Evolutionary conservation across 495 filamentous ascomycete species (phyloP), one percentile per base, ranked within the genome.

Genomic region (Tuber borchii): DNA sequence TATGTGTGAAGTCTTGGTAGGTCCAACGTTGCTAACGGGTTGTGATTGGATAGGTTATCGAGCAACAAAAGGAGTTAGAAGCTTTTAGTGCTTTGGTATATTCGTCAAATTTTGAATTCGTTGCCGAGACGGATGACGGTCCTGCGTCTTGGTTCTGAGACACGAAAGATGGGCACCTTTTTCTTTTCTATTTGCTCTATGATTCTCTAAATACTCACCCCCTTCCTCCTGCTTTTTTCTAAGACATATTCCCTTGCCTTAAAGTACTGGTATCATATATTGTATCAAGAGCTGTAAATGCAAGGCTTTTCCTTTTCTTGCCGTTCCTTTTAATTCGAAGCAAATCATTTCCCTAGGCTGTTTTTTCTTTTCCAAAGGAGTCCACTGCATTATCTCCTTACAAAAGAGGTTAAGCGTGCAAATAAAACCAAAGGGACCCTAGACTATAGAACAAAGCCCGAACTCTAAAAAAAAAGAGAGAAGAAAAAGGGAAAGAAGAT

Each of bases 51-150:
- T 74, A 83, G 82, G 77, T 74, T 40, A 93, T 95, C 88, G 95
- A 97, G 80, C 83, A 87, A 70, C 93, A 95, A 17, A 88, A 88
- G 19, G 93, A 97, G 77, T 86, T 98, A n/a, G 93, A 96, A 80
- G 94, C 92, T 0, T 97, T 98, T 79, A 93, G 95, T 7, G 95
- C 95, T 2, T 91, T 97, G 12, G 92, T 98, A 43, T 98, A 97
- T 83, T 93, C 91, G 75, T 94, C 92, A 71, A 97, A 97, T 84
- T 97, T 83, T 74, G 82, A 83, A 70, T 82, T 75, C 56, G 77
- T 73, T 76, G 75, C 77, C 74, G 78, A 79, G 75, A 70, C 69
- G 34, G 74, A 80, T 14, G 79, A 80, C 75, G 72, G 73, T 20
- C 70, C 34, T 75, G 46, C 78, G 22, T 73, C 51, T 51, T 79